Conservation (phyloP, 2,329 filamentous ascomycete genomes). For the Allantophomopsis cytisporea region DNA sequence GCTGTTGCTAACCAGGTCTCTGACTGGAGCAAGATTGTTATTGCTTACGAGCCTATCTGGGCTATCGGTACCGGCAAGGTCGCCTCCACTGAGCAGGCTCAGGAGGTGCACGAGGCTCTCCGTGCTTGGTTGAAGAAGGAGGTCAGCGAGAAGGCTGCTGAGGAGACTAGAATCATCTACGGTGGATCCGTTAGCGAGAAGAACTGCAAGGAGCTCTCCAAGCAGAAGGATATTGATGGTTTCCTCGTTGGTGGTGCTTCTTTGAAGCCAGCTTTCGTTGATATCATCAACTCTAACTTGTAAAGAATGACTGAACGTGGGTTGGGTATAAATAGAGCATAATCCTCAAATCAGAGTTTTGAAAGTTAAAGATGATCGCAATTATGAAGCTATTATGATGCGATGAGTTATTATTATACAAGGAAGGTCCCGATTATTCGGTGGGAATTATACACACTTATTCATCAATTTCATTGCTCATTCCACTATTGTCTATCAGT, state of each 20-base stretch:
- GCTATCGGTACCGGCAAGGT: conserved; percentile 89
- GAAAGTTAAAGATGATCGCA: background rate
- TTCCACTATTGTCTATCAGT: too few relatives aligned
- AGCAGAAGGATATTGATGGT: conserved; percentile 90
- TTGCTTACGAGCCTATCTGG: conserved; percentile 99
- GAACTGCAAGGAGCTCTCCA: conserved; percentile 89
- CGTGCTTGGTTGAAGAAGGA: conserved; percentile 75
- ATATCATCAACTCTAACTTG: conserved; percentile 51
- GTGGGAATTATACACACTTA: too few relatives aligned
- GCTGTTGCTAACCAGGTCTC: conserved; percentile 66
- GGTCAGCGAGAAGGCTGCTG: conserved; percentile 61
- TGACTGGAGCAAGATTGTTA: conserved; percentile 89
- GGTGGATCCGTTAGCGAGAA: conserved; percentile 95
- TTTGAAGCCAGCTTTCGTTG: conserved; percentile 84
- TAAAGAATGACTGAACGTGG: conserved; percentile 5
- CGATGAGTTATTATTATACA: too few relatives aligned
- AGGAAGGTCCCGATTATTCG: too few relatives aligned
- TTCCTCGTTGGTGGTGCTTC: conserved; percentile 95
- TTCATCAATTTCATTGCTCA: too few relatives aligned
- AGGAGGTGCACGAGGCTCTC: conserved; percentile 88
- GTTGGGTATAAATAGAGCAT: background rate
- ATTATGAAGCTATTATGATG: too few relatives aligned
- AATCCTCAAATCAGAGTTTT: conserved; percentile 1
- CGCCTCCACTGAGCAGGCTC: conserved; percentile 76
- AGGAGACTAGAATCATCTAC: conserved; percentile 88